Evolutionary conservation across 2,329 filamentous ascomycete species (phyloP).

Genomic region (Apiospora kogelbergensis): DNA sequence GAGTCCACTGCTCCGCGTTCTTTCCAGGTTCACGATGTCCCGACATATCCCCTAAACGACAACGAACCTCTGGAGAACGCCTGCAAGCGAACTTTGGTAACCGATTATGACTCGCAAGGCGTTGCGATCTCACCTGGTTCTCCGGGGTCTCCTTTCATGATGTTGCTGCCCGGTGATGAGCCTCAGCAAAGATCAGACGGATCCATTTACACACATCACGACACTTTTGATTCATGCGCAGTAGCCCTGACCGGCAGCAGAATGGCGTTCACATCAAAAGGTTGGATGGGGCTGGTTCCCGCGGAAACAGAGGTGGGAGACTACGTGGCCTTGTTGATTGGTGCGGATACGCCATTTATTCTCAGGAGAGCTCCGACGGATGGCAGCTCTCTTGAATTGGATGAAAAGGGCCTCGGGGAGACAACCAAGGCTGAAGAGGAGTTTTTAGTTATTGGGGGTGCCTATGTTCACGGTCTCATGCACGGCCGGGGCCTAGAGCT

Average conservation of each 20-base stretch:
- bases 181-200: not conserved
- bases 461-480: not conserved
- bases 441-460: not conserved
- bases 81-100: not conserved
- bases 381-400: not conserved
- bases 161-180: not conserved
- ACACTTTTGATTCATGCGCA: not conserved
- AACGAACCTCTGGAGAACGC: not conserved
- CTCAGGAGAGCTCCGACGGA: not conserved
- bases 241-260: not conserved
- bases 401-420: not conserved
- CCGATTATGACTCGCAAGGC: no score
- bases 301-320: not conserved
- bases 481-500: not conserved
- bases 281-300: not conserved
- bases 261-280: not conserved
- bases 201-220: not conserved
- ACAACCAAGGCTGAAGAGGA: not conserved
- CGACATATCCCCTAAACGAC: not conserved
- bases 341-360: not conserved
- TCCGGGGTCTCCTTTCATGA: not conserved
- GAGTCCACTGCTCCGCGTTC: not conserved
- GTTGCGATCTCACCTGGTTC: no score
- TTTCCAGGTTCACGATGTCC: not conserved
- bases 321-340: not conserved